Evolutionary conservation across 2,329 filamentous ascomycete species (phyloP), one percentile per base, ranked within the genome.

Genomic region (Arthroderma sp.): DNA sequence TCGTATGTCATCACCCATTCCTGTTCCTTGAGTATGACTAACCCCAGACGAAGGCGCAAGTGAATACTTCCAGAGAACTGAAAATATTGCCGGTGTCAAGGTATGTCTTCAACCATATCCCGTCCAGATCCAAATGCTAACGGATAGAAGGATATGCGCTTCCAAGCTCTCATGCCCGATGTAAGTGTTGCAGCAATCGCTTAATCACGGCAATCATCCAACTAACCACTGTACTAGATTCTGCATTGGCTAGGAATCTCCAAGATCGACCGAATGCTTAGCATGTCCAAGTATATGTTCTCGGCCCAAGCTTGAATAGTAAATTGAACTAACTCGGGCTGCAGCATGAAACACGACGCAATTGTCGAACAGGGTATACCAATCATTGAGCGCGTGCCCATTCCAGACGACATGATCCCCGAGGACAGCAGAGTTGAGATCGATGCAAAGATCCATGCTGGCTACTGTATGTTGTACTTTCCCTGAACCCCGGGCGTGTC

Each of bases 261-360:
- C 70, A 97, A 97, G 79, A 97, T 98, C 68, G 93, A 98, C 71
- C 81, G 91, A 60, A 98, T 97, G 93, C 77, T 96, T 65, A 95
- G 88, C 76, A 97, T 97, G 93, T 95, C 88, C 74, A 95, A 97
- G 85, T 87, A 69, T 44, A 17, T 19, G 15, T 44, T 11, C n/a
- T 17, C 28, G 8, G 8, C 7, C 28, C 54, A 31, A 23, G 13
- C 4, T 23, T 9, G 3, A 19, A 19, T 28, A 11, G 11, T 19
- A 2, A 25, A 23, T 37, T 15, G n/a, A 19, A 13, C 11, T 39
- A 38, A 54, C 9, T 15, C 33, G 17, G 33, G 13, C 25, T 56
- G 55, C 19, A 66, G 64, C 61, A 78, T 78, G 76, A 78, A 78
- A 62, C 69, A 78, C 57, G 76, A 78, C 58, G 76, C 76, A 19